Evolutionary conservation across 2,329 filamentous ascomycete genomes (phyloP).

Genomic region (Trichoderma hamatum): DNA sequence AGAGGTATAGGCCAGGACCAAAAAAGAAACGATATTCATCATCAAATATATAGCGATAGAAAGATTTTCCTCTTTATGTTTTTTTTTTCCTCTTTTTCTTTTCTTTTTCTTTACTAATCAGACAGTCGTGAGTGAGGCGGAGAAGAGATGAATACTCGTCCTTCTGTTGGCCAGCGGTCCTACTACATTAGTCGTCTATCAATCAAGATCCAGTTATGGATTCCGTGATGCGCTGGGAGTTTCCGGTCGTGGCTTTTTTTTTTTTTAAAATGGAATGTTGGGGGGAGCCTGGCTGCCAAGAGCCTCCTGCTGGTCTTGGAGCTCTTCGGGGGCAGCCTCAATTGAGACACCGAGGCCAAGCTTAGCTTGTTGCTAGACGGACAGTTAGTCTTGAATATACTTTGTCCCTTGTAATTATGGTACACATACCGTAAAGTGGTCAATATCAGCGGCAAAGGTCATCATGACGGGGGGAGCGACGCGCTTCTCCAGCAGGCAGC

Average conservation of each 20-base stretch:
- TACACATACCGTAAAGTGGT: constrained; percentile 82
- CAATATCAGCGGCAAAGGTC: constrained; percentile 94
- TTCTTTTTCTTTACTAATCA: constrained; percentile 34
- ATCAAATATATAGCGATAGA: constrained; percentile 31
- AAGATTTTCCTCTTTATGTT: background rate
- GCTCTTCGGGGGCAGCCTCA: constrained; percentile 80
- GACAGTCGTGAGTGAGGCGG: constrained; percentile 33
- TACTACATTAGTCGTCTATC: constrained; percentile 36
- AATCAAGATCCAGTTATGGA: constrained; percentile 30
- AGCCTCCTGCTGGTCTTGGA: constrained; percentile 80
- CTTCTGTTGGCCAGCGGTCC: constrained; percentile 32
- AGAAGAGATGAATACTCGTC: constrained; percentile 31
- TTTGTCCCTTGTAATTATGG: background rate
- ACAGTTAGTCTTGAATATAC: background rate
- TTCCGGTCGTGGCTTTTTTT: constrained; percentile 32
- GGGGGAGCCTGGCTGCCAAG: constrained; percentile 53
- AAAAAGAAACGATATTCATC: constrained; percentile 20
- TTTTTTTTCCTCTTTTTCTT: background rate
- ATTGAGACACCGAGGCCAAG: constrained; percentile 92
- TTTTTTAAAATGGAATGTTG: constrained; percentile 67
- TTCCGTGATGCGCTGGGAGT: constrained; percentile 30
- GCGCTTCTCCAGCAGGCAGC: constrained; percentile 91
- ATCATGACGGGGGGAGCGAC: constrained; percentile 90
- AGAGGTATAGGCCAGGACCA: background rate
- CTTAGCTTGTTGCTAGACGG: constrained; percentile 82